Evolutionary conservation across 176 grass and related monocot genomes (phyloP), one percentile per base, ranked within the genome.

Genomic region (Bromus sterilis): DNA sequence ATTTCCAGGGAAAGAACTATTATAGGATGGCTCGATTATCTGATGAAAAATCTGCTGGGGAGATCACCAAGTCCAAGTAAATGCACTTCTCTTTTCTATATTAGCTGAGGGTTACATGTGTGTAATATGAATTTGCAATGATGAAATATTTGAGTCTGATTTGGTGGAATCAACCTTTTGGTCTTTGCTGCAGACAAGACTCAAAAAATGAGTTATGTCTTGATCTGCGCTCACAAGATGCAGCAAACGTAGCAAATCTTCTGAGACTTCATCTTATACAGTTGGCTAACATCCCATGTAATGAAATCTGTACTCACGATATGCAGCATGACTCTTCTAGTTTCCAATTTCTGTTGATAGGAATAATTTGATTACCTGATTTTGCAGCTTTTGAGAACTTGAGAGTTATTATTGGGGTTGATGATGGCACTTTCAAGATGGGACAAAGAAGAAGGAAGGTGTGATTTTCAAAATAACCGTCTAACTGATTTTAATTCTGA

Each of bases 391-490:
- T 89, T 70, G 80, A 84, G 36, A 90, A 85, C 72, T 83, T 97
- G 42, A 85, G 82, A 70, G 83, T 92, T 82, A 82, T 89, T 67
- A 57, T 92, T 77, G 92, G 78, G 60, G 20, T 84, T 64, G 78
- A 92, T 33, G 79, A 85, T 12, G 87, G 78, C 57, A 93, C 85
- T 87, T 78, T 80, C 76, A 97, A 90, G 73, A 87, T 85, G 77
- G 92, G 80, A 46, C 93, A 97, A 86, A 94, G 92, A 81, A 90
- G 36, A 87, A 88, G 87, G 82, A 88, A 89, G 94, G 94, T 97
- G 84, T 76, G 71, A 23, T n/a, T 79, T 76, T 74, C 42, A 30
- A 23, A 26, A 68, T 55, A 86, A 35, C 24, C 62, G 35, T 11
- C 10, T 28, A 42, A 49, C 84, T 35, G 59, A 79, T 60, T 14